Percentiles rank a stretch among this genome's conserved stretches.
Conservation (phyloP, 495 filamentous ascomycete genomes). For the Bacidia gigantensis region DNA sequence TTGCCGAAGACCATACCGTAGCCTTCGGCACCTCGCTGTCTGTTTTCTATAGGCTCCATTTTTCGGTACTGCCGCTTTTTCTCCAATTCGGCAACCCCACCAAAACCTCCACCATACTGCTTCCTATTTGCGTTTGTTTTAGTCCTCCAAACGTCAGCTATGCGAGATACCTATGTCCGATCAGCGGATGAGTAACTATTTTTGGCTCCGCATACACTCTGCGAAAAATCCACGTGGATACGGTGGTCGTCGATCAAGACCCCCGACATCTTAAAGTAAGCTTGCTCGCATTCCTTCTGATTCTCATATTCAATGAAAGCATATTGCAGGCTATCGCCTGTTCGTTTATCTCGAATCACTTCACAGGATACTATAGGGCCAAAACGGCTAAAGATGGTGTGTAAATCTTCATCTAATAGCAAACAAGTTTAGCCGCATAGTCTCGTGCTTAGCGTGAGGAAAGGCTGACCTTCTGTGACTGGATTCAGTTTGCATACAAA, state of each 20-base stretch:
- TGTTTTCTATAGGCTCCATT: conserved; percentile 38
- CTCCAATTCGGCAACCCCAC: conserved; percentile 73
- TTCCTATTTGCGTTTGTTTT: conserved; percentile 75
- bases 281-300: conserved; percentile 82
- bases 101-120: conserved; percentile 65
- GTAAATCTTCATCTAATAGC: conserved; percentile 65
- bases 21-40: conserved; percentile 29
- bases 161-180: conserved; percentile 47
- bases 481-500: conserved; percentile 99
- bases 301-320: conserved; percentile 96
- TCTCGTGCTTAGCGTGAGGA: not conserved
- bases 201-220: conserved; percentile 46
- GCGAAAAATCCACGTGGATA: conserved; percentile 97
- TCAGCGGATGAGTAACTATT: not conserved
- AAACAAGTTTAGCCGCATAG: not conserved
- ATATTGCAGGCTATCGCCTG: conserved; percentile 90
- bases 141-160: conserved; percentile 82
- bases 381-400: conserved; percentile 94
- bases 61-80: conserved; percentile 81
- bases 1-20: conserved; percentile 80
- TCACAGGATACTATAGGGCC: conserved; percentile 92
- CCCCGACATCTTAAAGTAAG: conserved; percentile 96
- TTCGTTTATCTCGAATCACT: conserved; percentile 87
- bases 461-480: conserved; percentile 57
- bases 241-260: conserved; percentile 95